Evolutionary conservation across 768 basidiomycete species (phyloP).

Genomic region (Ephemerocybe angulata): DNA sequence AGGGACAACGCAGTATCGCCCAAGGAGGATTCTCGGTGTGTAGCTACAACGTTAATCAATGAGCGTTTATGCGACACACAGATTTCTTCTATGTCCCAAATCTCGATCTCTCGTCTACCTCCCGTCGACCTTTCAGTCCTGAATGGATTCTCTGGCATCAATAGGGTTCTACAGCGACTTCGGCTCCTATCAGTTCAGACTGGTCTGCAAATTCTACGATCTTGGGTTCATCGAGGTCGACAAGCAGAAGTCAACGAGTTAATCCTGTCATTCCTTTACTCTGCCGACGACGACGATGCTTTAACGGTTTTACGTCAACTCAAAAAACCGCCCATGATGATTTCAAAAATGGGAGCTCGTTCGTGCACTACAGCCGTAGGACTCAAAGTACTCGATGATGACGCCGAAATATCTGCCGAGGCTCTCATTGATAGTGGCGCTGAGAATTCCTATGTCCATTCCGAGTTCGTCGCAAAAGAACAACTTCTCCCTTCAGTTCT

Average conservation of each 20-base stretch:
- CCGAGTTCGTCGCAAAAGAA: background rate
- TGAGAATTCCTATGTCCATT: background rate
- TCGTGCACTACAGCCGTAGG: background rate
- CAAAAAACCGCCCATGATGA: background rate
- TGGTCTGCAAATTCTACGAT: background rate
- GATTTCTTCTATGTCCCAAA: background rate
- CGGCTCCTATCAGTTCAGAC: background rate
- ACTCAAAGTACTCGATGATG: background rate
- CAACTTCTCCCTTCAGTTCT: background rate
- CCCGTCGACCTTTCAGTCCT: background rate
- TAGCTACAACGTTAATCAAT: background rate
- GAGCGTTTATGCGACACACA: background rate
- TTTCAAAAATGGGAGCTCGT: background rate
- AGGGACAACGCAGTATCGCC: background rate
- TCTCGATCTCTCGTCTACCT: background rate
- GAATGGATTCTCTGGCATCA: background rate
- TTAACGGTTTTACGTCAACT: background rate
- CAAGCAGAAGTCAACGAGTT: background rate
- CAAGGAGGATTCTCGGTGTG: background rate
- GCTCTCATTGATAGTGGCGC: background rate
- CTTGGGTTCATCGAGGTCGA: background rate
- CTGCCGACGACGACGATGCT: background rate
- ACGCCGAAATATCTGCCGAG: background rate
- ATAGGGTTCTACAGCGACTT: background rate
- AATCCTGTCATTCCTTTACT: background rate